Percentiles rank a stretch among this genome's conserved stretches.
phyloP scores from a whole-genome alignment of 2,329 filamentous ascomycete genomes.

The Xylariales sp. region DNA sequence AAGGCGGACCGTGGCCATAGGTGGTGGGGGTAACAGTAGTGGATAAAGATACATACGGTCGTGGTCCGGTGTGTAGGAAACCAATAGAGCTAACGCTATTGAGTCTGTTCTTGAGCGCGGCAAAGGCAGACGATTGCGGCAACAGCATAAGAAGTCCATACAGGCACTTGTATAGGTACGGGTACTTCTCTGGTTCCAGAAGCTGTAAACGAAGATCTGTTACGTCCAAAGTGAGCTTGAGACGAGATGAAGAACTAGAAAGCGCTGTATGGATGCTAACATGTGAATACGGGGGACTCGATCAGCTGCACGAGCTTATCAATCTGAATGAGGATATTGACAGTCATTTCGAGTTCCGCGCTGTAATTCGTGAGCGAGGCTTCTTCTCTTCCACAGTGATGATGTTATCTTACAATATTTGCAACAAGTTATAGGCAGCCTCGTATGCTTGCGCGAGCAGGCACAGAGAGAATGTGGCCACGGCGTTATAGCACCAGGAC shows the following conservation, averaged over 20 bases:
- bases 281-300: conserved; percentile 97
- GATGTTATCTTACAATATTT: conserved; percentile 79
- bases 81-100: conserved; percentile 98
- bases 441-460: conserved; percentile 97
- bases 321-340: conserved; percentile 98
- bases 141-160: conserved; percentile 97
- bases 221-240: conserved; percentile 14
- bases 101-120: conserved; percentile 92
- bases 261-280: conserved; percentile 62
- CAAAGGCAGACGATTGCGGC: conserved; percentile 97
- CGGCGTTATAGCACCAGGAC: conserved; percentile 98
- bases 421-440: conserved; percentile 93
- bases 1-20: conserved; percentile 43
- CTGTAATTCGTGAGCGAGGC: conserved; percentile 58
- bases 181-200: conserved; percentile 93
- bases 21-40: conserved; percentile 25
- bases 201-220: conserved; percentile 92
- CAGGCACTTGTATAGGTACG: conserved; percentile 95
- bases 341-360: conserved; percentile 97
- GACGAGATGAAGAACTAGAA: neutral
- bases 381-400: neutral
- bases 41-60: conserved; percentile 72
- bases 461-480: conserved; percentile 96
- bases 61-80: conserved; percentile 84
- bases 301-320: conserved; percentile 97